These are phyloP conservation scores for Allium fistulosum DNA, from an alignment of 106 monocot species.

Conservation along the genomic window DNA sequence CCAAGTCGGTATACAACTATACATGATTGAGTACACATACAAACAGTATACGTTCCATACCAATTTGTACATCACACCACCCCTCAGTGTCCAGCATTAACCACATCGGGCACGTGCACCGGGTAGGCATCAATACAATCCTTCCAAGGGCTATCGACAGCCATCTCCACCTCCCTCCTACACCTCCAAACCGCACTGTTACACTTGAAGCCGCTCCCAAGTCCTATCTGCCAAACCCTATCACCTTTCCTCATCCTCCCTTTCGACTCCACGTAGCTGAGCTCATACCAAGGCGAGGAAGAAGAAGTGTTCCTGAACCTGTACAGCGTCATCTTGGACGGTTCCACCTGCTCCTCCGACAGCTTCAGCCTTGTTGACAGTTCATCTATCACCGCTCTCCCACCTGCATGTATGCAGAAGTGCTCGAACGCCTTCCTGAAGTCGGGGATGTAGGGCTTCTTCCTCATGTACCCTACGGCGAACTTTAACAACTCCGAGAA, in stretches of 20 bases:
- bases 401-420: slow-evolving; percentile 89
- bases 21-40: too few relatives aligned
- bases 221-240: slow-evolving; percentile 40
- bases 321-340: slow-evolving; percentile 49
- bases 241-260: slow-evolving; percentile 30
- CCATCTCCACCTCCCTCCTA: slow-evolving; percentile 21
- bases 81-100: neutral
- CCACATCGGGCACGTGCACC: slow-evolving; percentile 5
- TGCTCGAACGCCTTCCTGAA: slow-evolving; percentile 95
- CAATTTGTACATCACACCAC: too few relatives aligned
- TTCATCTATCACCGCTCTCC: slow-evolving; percentile 79
- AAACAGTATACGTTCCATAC: too few relatives aligned
- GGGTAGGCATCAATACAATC: slow-evolving; percentile 44
- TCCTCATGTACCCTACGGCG: neutral
- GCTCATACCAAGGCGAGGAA: slow-evolving; percentile 84
- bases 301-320: slow-evolving; percentile 76
- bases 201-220: slow-evolving; percentile 86
- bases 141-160: slow-evolving; percentile 62
- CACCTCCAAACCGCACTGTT: slow-evolving; percentile 88
- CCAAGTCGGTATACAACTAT: too few relatives aligned
- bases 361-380: slow-evolving; percentile 66
- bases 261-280: slow-evolving; percentile 60
- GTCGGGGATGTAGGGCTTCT: slow-evolving; percentile 73
- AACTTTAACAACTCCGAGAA: slow-evolving; percentile 13
- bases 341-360: slow-evolving; percentile 45